phyloP scores from a whole-genome alignment of 192 early-diverging fungal genomes.

The Coemansia sp. region DNA sequence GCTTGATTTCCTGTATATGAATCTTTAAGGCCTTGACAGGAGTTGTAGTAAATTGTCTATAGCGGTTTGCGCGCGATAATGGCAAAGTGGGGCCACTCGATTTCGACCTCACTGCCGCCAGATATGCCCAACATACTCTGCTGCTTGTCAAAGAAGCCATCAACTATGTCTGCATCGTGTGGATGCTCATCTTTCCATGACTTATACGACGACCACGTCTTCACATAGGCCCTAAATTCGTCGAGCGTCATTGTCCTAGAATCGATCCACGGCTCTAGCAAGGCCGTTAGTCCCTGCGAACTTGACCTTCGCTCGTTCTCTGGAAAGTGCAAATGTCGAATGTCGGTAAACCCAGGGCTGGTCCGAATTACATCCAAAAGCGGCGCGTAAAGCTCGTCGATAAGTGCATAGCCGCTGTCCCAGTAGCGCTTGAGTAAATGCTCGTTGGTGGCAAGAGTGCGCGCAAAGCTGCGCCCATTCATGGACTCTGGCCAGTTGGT shows the following conservation, averaged over 20 bases:
- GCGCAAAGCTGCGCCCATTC: constrained; percentile 10
- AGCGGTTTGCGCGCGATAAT: constrained; percentile 24
- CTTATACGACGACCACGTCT: constrained; percentile 48
- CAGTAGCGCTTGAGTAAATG: constrained; percentile 15
- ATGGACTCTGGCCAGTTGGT: constrained; percentile 20
- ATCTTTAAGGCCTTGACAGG: background rate
- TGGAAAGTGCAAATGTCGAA: constrained; percentile 15
- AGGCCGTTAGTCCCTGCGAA: background rate
- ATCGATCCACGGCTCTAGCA: constrained; percentile 27
- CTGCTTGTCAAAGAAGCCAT: constrained; percentile 17
- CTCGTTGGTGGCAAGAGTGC: constrained; percentile 17
- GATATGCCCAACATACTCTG: background rate
- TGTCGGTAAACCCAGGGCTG: constrained; percentile 3
- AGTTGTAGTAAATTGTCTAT: background rate
- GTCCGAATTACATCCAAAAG: background rate
- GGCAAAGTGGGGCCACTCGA: constrained; percentile 40
- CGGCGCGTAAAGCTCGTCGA: constrained; percentile 15
- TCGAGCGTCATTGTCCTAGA: constrained; percentile 10
- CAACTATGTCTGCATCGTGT: constrained; percentile 7
- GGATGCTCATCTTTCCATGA: constrained; percentile 25
- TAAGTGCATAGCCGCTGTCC: constrained; percentile 19
- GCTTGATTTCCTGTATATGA: too few species aligned
- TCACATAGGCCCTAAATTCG: constrained; percentile 17
- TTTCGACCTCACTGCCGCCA: constrained; percentile 1
- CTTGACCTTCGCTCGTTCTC: background rate